Percentiles rank a stretch among this genome's conserved stretches.
These are phyloP conservation scores for Neurospora tetrasperma DNA, from an alignment of 495 filamentous ascomycete genomes.

Conservation along the genomic window DNA sequence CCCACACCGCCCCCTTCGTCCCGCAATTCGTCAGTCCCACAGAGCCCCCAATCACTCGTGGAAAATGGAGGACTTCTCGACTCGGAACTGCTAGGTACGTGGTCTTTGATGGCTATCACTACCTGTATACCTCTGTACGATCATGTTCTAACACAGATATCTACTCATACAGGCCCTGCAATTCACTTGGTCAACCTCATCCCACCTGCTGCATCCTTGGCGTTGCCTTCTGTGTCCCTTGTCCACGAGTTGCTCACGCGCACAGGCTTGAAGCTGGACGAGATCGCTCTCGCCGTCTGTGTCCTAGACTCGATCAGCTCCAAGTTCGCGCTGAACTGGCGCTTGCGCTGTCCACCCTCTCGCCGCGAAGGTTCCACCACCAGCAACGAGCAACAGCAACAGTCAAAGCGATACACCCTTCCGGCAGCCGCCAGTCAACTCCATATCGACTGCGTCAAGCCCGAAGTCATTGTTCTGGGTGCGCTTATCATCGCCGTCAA, in stretches of 20 bases:
- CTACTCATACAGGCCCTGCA: conserved; percentile 34
- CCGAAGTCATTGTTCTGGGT: conserved; percentile 41
- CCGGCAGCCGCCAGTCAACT: conserved; percentile 23
- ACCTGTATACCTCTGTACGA: neutral
- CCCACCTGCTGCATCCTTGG: conserved; percentile 41
- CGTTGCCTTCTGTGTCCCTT: conserved; percentile 35
- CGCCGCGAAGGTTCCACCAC: conserved; percentile 5
- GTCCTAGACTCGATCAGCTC: conserved; percentile 46
- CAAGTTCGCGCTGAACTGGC: conserved; percentile 44
- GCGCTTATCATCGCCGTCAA: conserved; percentile 43
- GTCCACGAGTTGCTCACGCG: conserved; percentile 43
- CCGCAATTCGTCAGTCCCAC: conserved; percentile 28
- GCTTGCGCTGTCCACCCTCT: conserved; percentile 36
- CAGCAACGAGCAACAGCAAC: neutral
- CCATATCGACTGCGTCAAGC: conserved; percentile 44
- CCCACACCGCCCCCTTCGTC: conserved; percentile 49
- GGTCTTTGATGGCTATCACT: neutral
- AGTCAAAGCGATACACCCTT: conserved; percentile 36
- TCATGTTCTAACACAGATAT: neutral
- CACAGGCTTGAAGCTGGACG: conserved; percentile 38
- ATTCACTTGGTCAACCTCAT: conserved; percentile 46
- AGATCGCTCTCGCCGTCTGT: conserved; percentile 42
- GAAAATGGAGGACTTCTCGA: conserved; percentile 34
- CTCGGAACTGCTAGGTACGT: conserved; percentile 38
- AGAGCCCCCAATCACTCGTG: conserved; percentile 29